Evolutionary conservation across 108 stramenopile species (phyloP), one percentile per base, ranked within the genome.

Genomic region (Seminavis robusta): DNA sequence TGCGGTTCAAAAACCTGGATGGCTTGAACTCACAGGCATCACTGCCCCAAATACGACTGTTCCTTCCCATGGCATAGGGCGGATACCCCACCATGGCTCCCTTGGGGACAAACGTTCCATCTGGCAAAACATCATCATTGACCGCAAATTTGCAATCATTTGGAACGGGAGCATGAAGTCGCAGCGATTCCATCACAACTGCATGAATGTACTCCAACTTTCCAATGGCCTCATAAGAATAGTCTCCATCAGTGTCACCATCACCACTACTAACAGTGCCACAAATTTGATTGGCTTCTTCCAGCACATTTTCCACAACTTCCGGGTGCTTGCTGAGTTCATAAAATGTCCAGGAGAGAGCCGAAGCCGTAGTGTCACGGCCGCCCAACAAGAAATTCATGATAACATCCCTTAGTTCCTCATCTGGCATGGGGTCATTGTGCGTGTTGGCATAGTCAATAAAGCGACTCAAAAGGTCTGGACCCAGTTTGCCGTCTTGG

Each of bases 351-450:
- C 78, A 84, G n/a, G 63, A 54, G 3, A 84, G 37, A 8, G 75
- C 73, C 4, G 56, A 58, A 0, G 77, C 79, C n/a, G 76, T 80
- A 5, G 83, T 80, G 46, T 84, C 83, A 0, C 83, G 32, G 13
- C 83, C 83, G 25, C 76, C 83, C 30, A 84, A 57, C 23, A 80
- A 15, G 34, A 80, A 59, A 42, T 67, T 75, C 63, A 84, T 61
- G 7, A 84, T 47, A 1, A 84, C 36, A 48, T 84, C 76, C 15
- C 76, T 59, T 23, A 80, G 51, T 50, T 62, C 67, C 23, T 45
- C 49, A 57, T 73, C 54, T 16, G 42, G 40, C 29, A 16, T 28
- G 15, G 19, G 8, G 23, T 13, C n/a, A 26, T 55, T 58, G 16
- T 63, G 26, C 11, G 39, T 19, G 21, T 24, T 27, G 15, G 43